phyloP scores from a whole-genome alignment of 768 basidiomycete genomes.

The Mycena rosella region DNA sequence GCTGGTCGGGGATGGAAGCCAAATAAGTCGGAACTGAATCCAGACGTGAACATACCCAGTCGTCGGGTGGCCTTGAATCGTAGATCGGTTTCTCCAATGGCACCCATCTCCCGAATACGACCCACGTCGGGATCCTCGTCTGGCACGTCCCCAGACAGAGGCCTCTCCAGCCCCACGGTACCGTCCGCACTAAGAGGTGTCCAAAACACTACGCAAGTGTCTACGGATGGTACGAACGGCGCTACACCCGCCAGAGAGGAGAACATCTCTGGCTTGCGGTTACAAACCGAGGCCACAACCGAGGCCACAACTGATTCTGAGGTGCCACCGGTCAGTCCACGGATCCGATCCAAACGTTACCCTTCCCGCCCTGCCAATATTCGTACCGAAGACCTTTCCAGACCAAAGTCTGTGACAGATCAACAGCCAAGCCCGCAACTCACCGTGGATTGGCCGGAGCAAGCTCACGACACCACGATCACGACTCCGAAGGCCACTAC shows the following conservation, averaged over 20 bases:
- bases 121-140: slow-evolving; percentile 58
- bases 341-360: slow-evolving; percentile 68
- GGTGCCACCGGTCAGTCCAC: slow-evolving; percentile 54
- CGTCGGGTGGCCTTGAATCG: slow-evolving; percentile 75
- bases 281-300: slow-evolving; percentile 34
- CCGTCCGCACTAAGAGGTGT: slow-evolving; percentile 35
- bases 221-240: slow-evolving; percentile 19
- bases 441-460: slow-evolving; percentile 66
- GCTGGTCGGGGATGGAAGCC: slow-evolving; percentile 50
- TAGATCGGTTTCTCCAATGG: slow-evolving; percentile 80
- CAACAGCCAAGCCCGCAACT: slow-evolving; percentile 60
- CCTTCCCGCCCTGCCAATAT: slow-evolving; percentile 61
- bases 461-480: slow-evolving; percentile 57
- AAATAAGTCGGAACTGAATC: slow-evolving; percentile 66
- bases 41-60: slow-evolving; percentile 64
- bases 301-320: slow-evolving; percentile 69
- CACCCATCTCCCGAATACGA: slow-evolving; percentile 61
- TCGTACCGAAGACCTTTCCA: slow-evolving; percentile 54
- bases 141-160: slow-evolving; percentile 54
- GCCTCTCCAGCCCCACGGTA: slow-evolving; percentile 48
- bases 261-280: slow-evolving; percentile 25
- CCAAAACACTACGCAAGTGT: slow-evolving; percentile 11
- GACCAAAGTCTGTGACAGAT: slow-evolving; percentile 42
- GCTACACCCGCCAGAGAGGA: neutral
- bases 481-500: slow-evolving; percentile 69